These are phyloP conservation scores for Cucurbita moschata DNA, from an alignment of 306 rosid species.

Conservation along the genomic window DNA sequence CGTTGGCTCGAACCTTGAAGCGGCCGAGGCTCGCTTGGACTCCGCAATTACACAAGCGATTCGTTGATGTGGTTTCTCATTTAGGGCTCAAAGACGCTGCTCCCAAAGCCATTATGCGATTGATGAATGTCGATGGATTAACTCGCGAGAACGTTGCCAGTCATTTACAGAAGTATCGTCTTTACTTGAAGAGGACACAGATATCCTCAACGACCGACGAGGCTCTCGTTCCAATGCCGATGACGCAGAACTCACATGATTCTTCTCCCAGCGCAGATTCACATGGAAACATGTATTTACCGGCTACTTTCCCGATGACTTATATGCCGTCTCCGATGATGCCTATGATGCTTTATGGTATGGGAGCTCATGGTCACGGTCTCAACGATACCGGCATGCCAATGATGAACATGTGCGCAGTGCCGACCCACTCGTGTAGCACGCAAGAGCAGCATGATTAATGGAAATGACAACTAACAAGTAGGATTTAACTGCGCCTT, in stretches of 20 bases:
- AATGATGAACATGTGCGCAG: slow-evolving; percentile 11
- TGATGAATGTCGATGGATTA: slow-evolving; percentile 94
- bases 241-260: slow-evolving; percentile 51
- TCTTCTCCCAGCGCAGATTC: slow-evolving; percentile 21
- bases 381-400: slow-evolving; percentile 27
- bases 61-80: slow-evolving; percentile 83
- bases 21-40: slow-evolving; percentile 87
- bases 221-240: slow-evolving; percentile 62
- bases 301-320: slow-evolving; percentile 27
- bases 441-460: slow-evolving; percentile 26
- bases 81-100: slow-evolving; percentile 85
- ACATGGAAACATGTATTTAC: slow-evolving; percentile 29
- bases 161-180: slow-evolving; percentile 84
- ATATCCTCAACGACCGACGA: slow-evolving; percentile 62
- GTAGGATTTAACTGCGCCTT: slow-evolving; percentile 16
- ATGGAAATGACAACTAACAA: slow-evolving; percentile 11
- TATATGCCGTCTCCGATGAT: slow-evolving; percentile 31
- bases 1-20: slow-evolving; percentile 31
- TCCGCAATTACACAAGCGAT: slow-evolving; percentile 80
- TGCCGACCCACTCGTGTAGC: neutral
- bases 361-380: slow-evolving; percentile 29
- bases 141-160: slow-evolving; percentile 93
- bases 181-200: slow-evolving; percentile 75
- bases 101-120: slow-evolving; percentile 83
- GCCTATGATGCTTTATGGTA: slow-evolving; percentile 42